A percentile compares a stretch with the other conserved stretches of the same genome.
phyloP scores from a whole-genome alignment of 2,329 filamentous ascomycete species.

The Aspergillus intermedius region DNA sequence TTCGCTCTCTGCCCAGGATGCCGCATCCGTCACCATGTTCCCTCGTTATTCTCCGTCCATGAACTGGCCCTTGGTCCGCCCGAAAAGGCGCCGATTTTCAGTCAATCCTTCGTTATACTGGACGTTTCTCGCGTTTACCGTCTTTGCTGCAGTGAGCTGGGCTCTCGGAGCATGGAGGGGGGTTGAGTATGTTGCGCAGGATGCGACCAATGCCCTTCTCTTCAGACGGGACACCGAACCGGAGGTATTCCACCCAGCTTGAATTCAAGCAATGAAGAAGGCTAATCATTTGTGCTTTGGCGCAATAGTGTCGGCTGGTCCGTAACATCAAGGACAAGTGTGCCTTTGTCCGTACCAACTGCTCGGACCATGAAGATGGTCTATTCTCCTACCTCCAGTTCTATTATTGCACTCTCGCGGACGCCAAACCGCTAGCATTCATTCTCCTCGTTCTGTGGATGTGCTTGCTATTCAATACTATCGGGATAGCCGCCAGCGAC shows the following conservation, averaged over 20 bases:
- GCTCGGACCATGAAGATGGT: slow-evolving; percentile 81
- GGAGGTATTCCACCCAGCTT: slow-evolving; percentile 18
- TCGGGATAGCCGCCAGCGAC: slow-evolving; percentile 94
- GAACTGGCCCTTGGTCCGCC: slow-evolving; percentile 15
- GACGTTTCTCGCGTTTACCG: slow-evolving; percentile 33
- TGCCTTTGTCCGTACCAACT: slow-evolving; percentile 75
- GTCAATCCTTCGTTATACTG: slow-evolving; percentile 40
- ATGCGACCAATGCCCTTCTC: slow-evolving; percentile 3
- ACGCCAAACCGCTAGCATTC: slow-evolving; percentile 71
- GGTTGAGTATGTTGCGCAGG: not conserved
- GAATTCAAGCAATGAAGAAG: not conserved
- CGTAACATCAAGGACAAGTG: slow-evolving; percentile 75
- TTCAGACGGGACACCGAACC: slow-evolving; percentile 16
- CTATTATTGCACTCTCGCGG: slow-evolving; percentile 75
- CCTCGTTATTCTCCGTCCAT: slow-evolving; percentile 15
- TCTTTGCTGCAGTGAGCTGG: slow-evolving; percentile 27
- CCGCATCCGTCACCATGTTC: slow-evolving; percentile 19
- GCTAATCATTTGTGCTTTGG: slow-evolving; percentile 1
- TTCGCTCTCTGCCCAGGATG: slow-evolving; percentile 20
- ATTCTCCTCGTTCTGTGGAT: slow-evolving; percentile 73
- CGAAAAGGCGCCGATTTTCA: slow-evolving; percentile 30
- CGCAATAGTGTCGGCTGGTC: slow-evolving; percentile 65
- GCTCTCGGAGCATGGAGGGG: not conserved
- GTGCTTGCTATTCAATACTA: slow-evolving; percentile 85
- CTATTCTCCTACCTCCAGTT: slow-evolving; percentile 80